A percentile compares a stretch with the other conserved stretches of the same genome.
phyloP scores from a whole-genome alignment of 2,329 filamentous ascomycete species.

The Fusarium caatingaense region DNA sequence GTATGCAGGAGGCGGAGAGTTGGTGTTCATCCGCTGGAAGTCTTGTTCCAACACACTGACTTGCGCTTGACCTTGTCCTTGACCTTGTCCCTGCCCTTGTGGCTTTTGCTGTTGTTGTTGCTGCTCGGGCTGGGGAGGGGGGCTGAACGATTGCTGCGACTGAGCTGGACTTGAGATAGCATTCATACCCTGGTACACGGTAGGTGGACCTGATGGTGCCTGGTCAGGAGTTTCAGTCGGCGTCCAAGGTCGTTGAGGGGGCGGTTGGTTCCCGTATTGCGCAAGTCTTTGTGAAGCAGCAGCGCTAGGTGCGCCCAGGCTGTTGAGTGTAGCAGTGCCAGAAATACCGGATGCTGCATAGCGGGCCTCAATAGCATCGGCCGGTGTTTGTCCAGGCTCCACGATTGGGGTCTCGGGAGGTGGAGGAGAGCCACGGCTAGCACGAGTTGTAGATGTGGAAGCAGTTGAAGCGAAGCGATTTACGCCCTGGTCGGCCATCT shows the following conservation, averaged over 20 bases:
- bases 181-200: constrained; percentile 87
- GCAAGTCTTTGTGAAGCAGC: constrained; percentile 84
- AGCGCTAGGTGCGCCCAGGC: constrained; percentile 76
- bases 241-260: constrained; percentile 80
- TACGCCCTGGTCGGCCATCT: constrained; percentile 61
- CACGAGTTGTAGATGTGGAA: constrained; percentile 91
- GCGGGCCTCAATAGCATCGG: constrained; percentile 87
- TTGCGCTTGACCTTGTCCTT: constrained; percentile 55
- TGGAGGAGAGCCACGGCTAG: constrained; percentile 91
- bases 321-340: constrained; percentile 83
- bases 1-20: constrained; percentile 94
- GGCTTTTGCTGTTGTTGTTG: constrained; percentile 19
- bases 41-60: constrained; percentile 85
- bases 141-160: constrained; percentile 46
- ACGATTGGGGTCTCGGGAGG: constrained; percentile 92
- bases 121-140: constrained; percentile 55
- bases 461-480: constrained; percentile 82
- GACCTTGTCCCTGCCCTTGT: constrained; percentile 52
- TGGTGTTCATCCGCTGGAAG: constrained; percentile 82
- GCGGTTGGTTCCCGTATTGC: constrained; percentile 72
- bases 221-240: constrained; percentile 90
- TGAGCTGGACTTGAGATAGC: constrained; percentile 69
- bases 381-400: constrained; percentile 75
- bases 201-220: constrained; percentile 88
- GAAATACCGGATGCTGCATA: constrained; percentile 94